A percentile compares a stretch with the other conserved stretches of the same genome.
These are phyloP conservation scores for Lactuca sativa DNA, from an alignment of 129 eudicot species.

Conservation along the genomic window DNA sequence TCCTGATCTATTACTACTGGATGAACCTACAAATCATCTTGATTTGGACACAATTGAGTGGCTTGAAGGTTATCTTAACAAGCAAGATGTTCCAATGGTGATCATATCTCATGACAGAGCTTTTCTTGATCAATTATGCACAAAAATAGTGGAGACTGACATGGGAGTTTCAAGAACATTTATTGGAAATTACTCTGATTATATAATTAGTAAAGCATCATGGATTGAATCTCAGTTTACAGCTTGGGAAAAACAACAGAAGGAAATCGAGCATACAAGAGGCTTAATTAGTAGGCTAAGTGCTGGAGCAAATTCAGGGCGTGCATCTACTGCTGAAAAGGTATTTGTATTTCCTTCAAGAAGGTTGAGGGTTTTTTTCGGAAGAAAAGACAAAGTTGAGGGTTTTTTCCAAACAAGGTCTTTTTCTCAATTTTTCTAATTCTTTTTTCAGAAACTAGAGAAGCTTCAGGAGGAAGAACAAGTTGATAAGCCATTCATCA, in stretches of 20 bases:
- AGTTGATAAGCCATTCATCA: slow-evolving; percentile 89
- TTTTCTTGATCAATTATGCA: slow-evolving; percentile 97
- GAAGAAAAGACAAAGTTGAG: too few species aligned
- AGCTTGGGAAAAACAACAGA: slow-evolving; percentile 98
- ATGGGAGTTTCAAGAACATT: slow-evolving; percentile 98
- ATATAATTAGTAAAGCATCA: slow-evolving; percentile 63
- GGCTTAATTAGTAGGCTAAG: slow-evolving; percentile 75
- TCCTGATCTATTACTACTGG: slow-evolving; percentile 88
- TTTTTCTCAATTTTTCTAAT: too few species aligned
- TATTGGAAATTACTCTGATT: slow-evolving; percentile 81
- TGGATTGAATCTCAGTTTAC: slow-evolving; percentile 91
- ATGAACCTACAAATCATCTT: slow-evolving; percentile 99
- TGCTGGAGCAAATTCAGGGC: slow-evolving; percentile 90
- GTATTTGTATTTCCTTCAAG: slow-evolving; percentile 22
- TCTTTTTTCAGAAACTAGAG: slow-evolving; percentile 66
- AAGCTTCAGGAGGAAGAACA: slow-evolving; percentile 94
- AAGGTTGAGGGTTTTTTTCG: too few species aligned
- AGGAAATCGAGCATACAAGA: slow-evolving; percentile 94
- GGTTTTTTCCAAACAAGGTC: neutral
- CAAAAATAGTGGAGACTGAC: slow-evolving; percentile 94
- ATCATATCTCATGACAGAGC: slow-evolving; percentile 99
- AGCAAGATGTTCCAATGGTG: slow-evolving; percentile 96
- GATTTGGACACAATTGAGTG: slow-evolving; percentile 97
- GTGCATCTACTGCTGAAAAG: slow-evolving; percentile 97
- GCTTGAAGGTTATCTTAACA: slow-evolving; percentile 88